Percentiles rank a stretch among this genome's conserved stretches.
Conservation (phyloP, 345 rosid genomes). For the Conringia planisiliqua region DNA sequence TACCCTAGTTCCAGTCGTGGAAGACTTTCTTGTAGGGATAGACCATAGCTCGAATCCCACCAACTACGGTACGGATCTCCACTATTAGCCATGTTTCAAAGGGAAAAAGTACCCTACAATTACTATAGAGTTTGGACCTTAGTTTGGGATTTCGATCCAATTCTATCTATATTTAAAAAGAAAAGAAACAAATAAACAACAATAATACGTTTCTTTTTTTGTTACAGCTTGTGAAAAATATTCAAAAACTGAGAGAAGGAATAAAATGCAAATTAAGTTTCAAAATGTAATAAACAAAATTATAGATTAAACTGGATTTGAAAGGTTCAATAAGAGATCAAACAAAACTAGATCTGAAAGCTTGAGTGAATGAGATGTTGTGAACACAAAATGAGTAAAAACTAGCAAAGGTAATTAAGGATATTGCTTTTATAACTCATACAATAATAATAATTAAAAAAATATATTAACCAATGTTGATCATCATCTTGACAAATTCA, state of each 20-base stretch:
- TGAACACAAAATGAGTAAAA: background rate
- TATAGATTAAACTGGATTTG: background rate
- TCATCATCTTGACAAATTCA: constrained; percentile 70
- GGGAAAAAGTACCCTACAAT: too few relatives aligned
- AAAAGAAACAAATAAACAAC: too few relatives aligned
- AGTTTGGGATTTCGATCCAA: too few relatives aligned
- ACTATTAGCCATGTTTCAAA: too few relatives aligned
- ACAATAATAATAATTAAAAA: background rate
- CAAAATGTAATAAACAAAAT: background rate
- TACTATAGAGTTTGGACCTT: too few relatives aligned
- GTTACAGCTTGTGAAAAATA: background rate
- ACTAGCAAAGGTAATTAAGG: background rate
- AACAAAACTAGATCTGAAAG: constrained; percentile 8
- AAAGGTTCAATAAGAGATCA: background rate
- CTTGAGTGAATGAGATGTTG: background rate
- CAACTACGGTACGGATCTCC: too few relatives aligned
- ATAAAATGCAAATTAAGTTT: background rate
- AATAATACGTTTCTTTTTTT: too few relatives aligned
- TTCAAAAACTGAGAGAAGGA: background rate
- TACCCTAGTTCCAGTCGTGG: too few relatives aligned
- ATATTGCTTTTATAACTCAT: background rate
- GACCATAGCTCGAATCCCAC: too few relatives aligned
- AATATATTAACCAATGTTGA: constrained; percentile 30
- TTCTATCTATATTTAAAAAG: too few relatives aligned
- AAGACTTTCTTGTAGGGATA: too few relatives aligned